These are phyloP conservation scores for Daldinia childiae DNA, from an alignment of 495 filamentous ascomycete genomes.

Conservation along the genomic window DNA sequence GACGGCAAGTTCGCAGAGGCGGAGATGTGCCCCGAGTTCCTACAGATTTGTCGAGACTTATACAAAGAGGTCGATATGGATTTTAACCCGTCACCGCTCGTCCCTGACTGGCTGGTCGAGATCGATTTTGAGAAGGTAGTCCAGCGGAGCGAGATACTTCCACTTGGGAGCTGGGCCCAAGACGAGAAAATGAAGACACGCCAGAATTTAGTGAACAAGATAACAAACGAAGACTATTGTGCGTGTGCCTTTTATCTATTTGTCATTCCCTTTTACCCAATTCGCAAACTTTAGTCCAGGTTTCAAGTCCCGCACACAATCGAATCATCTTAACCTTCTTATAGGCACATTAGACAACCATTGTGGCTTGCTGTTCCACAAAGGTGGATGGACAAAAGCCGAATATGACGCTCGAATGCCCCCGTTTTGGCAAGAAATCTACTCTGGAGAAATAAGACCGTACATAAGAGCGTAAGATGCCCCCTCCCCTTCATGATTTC, in stretches of 20 bases:
- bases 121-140: slow-evolving; percentile 65
- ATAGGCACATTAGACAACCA: slow-evolving; percentile 31
- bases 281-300: not conserved
- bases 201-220: slow-evolving; percentile 37
- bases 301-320: not conserved
- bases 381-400: slow-evolving; percentile 40
- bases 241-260: not conserved
- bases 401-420: slow-evolving; percentile 38
- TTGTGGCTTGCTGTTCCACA: slow-evolving; percentile 42
- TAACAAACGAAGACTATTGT: slow-evolving; percentile 41
- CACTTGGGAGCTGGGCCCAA: slow-evolving; percentile 42
- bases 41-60: slow-evolving; percentile 50
- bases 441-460: slow-evolving; percentile 17
- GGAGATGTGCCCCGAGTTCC: slow-evolving; percentile 53
- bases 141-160: slow-evolving; percentile 53
- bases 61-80: slow-evolving; percentile 53
- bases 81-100: slow-evolving; percentile 47
- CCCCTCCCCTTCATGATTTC: not conserved
- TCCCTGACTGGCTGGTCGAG: slow-evolving; percentile 56
- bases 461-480: slow-evolving; percentile 44
- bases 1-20: slow-evolving; percentile 63
- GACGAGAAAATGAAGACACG: slow-evolving; percentile 43
- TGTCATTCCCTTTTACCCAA: not conserved
- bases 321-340: slow-evolving; percentile 13
- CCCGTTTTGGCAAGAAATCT: slow-evolving; percentile 35